Base-by-base conservation (phyloP, 805 yeast species). In the Nakazawaea molendinolei region DNA sequence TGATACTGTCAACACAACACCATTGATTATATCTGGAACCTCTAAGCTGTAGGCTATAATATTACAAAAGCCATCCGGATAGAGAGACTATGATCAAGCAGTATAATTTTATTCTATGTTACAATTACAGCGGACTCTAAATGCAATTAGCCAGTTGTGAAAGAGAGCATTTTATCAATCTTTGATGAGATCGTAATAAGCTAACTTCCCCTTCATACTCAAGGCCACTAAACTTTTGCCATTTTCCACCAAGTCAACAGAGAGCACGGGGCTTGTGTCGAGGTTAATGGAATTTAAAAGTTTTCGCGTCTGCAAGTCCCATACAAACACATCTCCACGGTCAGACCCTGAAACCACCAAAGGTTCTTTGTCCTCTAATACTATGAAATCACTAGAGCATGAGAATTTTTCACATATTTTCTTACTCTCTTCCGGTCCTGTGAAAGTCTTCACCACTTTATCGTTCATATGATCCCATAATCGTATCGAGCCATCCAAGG, bases 381-480 rank as follows among this genome's bases (percentile, higher is more conserved):
- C 59, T 8, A 79, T 58, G 47, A 82, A 81, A 10, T 63, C 60
- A 2, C 79, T 55, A 7, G 73, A 65, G 45, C 83, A 65, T 19
- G 66, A 62, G 49, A 58, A 79, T 43, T 72, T 74, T 42, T 69
- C 76, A 33, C 71, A 57, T n/a, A 74, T 51, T 12, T 33, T 38
- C 28, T 24, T 30, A 3, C 24, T 23, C 23, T 8, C 10, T 2
- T n/a, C 25, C 22, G 35, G 28, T 21, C 49, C 48, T 28, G 45
- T 50, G 38, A 46, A 59, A 3, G 95, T 85, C 53, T 86, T 85
- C 23, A 86, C 82, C 17, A 86, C 89, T 44, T 70, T 71, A 49
- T 86, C 85, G 45, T 75, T 70, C 73, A 85, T 75, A 56, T 84
- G 86, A 56, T 86, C 92, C 95, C 96, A 89, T 23, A 89, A 52